These are phyloP conservation scores for Ceratocystis alfenasii DNA, from an alignment of 2,329 filamentous ascomycete genomes.

Conservation along the genomic window DNA sequence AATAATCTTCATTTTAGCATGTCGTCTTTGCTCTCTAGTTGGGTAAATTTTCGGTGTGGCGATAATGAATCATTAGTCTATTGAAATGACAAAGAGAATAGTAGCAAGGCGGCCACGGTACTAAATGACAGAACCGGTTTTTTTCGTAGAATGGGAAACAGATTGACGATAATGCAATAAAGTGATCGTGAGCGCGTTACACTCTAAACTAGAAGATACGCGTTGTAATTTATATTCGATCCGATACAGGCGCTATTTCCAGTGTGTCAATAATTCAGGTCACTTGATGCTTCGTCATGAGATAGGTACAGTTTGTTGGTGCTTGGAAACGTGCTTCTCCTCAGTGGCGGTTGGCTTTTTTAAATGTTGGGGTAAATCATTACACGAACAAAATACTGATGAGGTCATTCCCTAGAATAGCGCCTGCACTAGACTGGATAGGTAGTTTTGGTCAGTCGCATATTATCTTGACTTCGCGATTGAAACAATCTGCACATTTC, in stretches of 20 bases:
- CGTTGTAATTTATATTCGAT: neutral
- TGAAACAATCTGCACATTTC: neutral
- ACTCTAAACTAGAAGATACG: neutral
- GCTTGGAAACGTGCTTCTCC: slow-evolving; percentile 13
- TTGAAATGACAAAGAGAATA: neutral
- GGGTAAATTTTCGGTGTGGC: neutral
- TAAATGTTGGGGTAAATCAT: slow-evolving; percentile 13
- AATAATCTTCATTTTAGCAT: slow-evolving; percentile 14
- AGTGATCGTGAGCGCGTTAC: neutral
- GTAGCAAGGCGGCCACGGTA: neutral
- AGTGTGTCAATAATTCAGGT: neutral
- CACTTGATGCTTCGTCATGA: slow-evolving; percentile 10
- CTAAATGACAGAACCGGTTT: neutral
- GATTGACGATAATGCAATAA: neutral
- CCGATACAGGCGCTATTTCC: neutral
- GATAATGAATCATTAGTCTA: neutral
- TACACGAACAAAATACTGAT: slow-evolving; percentile 8
- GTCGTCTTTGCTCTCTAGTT: neutral
- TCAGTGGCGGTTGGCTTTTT: slow-evolving; percentile 2
- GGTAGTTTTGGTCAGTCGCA: neutral
- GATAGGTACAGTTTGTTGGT: slow-evolving; percentile 7
- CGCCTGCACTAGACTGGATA: neutral
- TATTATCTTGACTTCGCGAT: neutral
- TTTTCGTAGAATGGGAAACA: neutral
- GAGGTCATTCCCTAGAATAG: neutral